A percentile compares a stretch with the other conserved stretches of the same genome.
Conservation (phyloP, 768 basidiomycete species). For the Austroboletus eburneus region DNA sequence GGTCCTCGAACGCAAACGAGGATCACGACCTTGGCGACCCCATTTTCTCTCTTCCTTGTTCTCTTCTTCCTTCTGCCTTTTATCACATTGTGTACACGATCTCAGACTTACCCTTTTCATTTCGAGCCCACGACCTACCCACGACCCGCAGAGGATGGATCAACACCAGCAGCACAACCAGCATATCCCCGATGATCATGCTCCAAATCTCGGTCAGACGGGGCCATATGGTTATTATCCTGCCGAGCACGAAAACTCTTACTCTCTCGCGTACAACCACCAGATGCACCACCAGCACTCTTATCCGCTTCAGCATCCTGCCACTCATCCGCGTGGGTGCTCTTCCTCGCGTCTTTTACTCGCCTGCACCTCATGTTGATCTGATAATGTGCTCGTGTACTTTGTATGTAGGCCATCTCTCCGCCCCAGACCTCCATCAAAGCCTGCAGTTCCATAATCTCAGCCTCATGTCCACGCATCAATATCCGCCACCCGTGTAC, state of each 20-base stretch:
- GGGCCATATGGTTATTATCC: constrained; percentile 49
- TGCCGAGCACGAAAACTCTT: constrained; percentile 51
- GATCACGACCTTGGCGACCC: constrained; percentile 23
- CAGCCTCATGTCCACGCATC: constrained; percentile 64
- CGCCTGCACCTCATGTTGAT: constrained; percentile 56
- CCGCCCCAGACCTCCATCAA: constrained; percentile 65
- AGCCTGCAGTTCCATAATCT: constrained; percentile 58
- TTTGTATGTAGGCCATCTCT: constrained; percentile 57
- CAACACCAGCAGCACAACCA: constrained; percentile 41
- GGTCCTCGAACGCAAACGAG: constrained; percentile 28
- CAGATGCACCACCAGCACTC: constrained; percentile 41
- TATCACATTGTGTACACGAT: constrained; percentile 34
- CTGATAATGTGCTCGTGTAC: constrained; percentile 54
- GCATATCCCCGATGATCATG: constrained; percentile 48
- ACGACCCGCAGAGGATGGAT: constrained; percentile 40
- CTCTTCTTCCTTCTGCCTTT: constrained; percentile 34
- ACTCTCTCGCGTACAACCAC: constrained; percentile 49
- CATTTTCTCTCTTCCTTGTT: constrained; percentile 31
- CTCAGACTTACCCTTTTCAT: constrained; percentile 33
- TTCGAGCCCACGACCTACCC: constrained; percentile 32
- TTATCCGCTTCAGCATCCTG: constrained; percentile 56
- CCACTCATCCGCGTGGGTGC: constrained; percentile 71
- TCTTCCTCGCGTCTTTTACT: constrained; percentile 39
- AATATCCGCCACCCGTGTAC: constrained; percentile 61
- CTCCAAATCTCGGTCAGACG: constrained; percentile 36